Conservation (phyloP, 2,329 filamentous ascomycete species). For the Madurella mycetomatis region DNA sequence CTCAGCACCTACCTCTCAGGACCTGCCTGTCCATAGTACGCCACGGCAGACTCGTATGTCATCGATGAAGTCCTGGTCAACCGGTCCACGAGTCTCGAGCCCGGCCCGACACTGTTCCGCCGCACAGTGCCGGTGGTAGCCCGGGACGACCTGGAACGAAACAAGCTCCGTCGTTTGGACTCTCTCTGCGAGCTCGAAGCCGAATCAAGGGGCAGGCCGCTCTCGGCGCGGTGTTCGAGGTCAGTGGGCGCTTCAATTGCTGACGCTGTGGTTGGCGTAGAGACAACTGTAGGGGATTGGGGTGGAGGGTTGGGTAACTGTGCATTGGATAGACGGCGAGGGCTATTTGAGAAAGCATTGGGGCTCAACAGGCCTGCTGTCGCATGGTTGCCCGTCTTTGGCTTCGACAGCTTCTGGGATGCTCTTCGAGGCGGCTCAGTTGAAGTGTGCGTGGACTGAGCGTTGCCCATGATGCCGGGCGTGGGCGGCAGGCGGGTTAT, state of each 20-base stretch:
- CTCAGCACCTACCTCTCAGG: slow-evolving; percentile 28
- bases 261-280: slow-evolving; percentile 17
- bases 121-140: slow-evolving; percentile 22
- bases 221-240: slow-evolving; percentile 16
- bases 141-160: slow-evolving; percentile 36
- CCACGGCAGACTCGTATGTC: slow-evolving; percentile 29
- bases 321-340: slow-evolving; percentile 28
- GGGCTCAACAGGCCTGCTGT: slow-evolving; percentile 40
- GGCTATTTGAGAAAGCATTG: slow-evolving; percentile 32
- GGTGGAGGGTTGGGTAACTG: slow-evolving; percentile 22
- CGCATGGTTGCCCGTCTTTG: slow-evolving; percentile 39
- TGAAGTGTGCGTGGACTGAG: slow-evolving; percentile 40
- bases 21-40: slow-evolving; percentile 26
- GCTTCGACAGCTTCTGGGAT: slow-evolving; percentile 50
- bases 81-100: slow-evolving; percentile 23
- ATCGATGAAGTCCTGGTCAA: slow-evolving; percentile 32
- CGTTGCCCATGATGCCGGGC: slow-evolving; percentile 46
- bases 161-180: slow-evolving; percentile 29
- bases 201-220: slow-evolving; percentile 18
- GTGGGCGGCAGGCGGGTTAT: slow-evolving; percentile 29
- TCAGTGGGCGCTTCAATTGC: slow-evolving; percentile 10
- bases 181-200: slow-evolving; percentile 23
- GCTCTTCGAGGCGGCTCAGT: slow-evolving; percentile 36
- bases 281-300: slow-evolving; percentile 14
- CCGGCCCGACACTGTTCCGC: slow-evolving; percentile 30